Base-by-base conservation (phyloP, 1,139 yeast genomes). In the Taphrina deformans region DNA sequence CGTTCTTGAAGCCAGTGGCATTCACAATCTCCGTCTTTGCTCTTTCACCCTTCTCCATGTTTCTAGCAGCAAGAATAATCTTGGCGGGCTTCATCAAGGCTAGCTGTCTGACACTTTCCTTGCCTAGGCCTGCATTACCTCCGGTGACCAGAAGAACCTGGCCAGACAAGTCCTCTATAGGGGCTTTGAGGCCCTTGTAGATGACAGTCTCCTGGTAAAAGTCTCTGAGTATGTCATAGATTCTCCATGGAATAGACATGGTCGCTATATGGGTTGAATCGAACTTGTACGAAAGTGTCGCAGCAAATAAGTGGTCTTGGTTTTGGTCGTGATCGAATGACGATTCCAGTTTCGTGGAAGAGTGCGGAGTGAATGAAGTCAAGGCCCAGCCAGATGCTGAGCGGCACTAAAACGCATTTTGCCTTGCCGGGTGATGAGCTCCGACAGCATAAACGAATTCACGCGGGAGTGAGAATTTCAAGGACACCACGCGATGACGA, bases 141-240 rank as follows among this genome's bases (percentile, higher is more conserved):
- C 70, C 70, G 18, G 70, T 69, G 41, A 69, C 66, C 21, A 69
- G 56, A 16, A 67, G 67, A 21, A 75, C 75, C 59, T 72, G 73
- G 2, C 79, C 82, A 0, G 75, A 69, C 31, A 81, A 41, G 26
- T 59, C 63, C 35, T 50, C 51, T 16, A 26, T 23, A 7, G 63
- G 63, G 2, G 63, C 63, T 27, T 59, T 27, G n/a, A 59, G 55
- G 23, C 40, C 24, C 12, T 48, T 59, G 50, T 59, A 48, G n/a
- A 59, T 40, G 41, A 38, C 24, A 9, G 38, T 51, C 38, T 59
- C 63, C 10, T 27, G 45, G 16, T 26, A 40, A 40, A 59, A 59
- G 50, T 59, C 63, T 16, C 63, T 55, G n/a, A 29, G 9, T 21
- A 59, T 29, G 26, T 59, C 63, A 23, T 59, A 59, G 10, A 41